Evolutionary conservation across 257 asterid genomes (phyloP).

Genomic region (Cinchona pubescens): DNA sequence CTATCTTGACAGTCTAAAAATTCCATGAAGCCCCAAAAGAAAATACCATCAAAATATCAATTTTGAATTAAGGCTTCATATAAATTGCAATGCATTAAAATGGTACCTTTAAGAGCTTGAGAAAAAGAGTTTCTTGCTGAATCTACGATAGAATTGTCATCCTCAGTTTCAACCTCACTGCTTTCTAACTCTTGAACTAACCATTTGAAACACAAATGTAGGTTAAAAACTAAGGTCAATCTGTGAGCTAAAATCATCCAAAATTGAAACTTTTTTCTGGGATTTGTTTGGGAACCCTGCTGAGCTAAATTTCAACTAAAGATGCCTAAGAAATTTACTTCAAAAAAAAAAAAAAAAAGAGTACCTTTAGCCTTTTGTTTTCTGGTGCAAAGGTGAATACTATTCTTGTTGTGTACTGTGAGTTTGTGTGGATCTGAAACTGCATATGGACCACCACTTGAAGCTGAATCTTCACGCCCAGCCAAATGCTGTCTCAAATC

Average conservation of each 20-base stretch:
- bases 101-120: slow-evolving; percentile 79
- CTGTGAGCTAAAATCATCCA: slow-evolving; percentile 19
- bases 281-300: not conserved
- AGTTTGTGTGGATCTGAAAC: slow-evolving; percentile 77
- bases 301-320: not conserved
- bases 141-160: slow-evolving; percentile 50
- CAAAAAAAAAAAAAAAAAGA: too few species aligned
- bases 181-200: slow-evolving; percentile 54
- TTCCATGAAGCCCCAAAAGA: slow-evolving; percentile 20
- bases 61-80: not conserved
- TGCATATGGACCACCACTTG: slow-evolving; percentile 49
- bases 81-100: slow-evolving; percentile 13
- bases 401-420: slow-evolving; percentile 37
- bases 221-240: slow-evolving; percentile 25
- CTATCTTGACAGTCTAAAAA: slow-evolving; percentile 85
- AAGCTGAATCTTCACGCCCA: slow-evolving; percentile 56
- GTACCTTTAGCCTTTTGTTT: slow-evolving; percentile 68
- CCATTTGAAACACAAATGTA: not conserved
- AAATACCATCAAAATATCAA: slow-evolving; percentile 4
- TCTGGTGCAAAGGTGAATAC: slow-evolving; percentile 47
- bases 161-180: slow-evolving; percentile 76
- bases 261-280: not conserved
- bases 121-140: slow-evolving; percentile 90
- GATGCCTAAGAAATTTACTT: not conserved
- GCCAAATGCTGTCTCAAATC: slow-evolving; percentile 80